phyloP scores from a whole-genome alignment of 2,329 filamentous ascomycete species.

The Capronia coronata region DNA sequence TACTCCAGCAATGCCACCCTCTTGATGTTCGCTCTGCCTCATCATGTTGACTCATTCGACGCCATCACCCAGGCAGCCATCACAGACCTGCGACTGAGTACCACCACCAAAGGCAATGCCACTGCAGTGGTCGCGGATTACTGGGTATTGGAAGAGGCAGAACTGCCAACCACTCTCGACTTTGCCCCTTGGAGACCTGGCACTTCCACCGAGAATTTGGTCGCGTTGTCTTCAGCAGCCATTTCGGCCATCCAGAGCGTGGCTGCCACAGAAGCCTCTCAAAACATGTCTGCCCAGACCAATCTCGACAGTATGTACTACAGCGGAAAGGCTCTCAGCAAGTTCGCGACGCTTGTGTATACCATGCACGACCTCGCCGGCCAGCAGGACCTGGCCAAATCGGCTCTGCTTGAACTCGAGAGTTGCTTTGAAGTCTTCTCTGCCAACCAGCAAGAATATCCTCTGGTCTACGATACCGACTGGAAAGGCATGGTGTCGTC shows the following conservation, averaged over 20 bases:
- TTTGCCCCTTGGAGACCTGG: conserved; percentile 70
- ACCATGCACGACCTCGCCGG: conserved; percentile 58
- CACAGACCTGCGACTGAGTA: conserved; percentile 58
- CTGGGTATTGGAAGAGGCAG: conserved; percentile 71
- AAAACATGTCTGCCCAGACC: conserved; percentile 66
- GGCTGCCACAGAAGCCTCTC: conserved; percentile 65
- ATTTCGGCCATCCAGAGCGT: conserved; percentile 55
- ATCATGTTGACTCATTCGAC: conserved; percentile 74
- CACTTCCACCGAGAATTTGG: conserved; percentile 31
- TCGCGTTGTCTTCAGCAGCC: conserved; percentile 42
- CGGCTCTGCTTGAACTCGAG: conserved; percentile 58
- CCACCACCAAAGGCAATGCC: conserved; percentile 77
- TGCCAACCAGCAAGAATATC: conserved; percentile 60
- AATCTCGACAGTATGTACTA: conserved; percentile 87
- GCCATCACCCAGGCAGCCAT: conserved; percentile 44
- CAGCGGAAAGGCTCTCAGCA: conserved; percentile 76
- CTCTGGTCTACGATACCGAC: conserved; percentile 49
- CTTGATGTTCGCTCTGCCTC: conserved; percentile 81
- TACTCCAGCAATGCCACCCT: conserved; percentile 50
- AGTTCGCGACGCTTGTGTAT: conserved; percentile 66
- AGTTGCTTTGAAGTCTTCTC: conserved; percentile 60
- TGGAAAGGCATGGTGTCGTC: conserved; percentile 80
- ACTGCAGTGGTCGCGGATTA: conserved; percentile 63
- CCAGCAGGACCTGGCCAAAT: conserved; percentile 51
- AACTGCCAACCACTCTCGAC: conserved; percentile 66